phyloP scores from a whole-genome alignment of 2,329 filamentous ascomycete genomes.

The Diplocarpon rosae region DNA sequence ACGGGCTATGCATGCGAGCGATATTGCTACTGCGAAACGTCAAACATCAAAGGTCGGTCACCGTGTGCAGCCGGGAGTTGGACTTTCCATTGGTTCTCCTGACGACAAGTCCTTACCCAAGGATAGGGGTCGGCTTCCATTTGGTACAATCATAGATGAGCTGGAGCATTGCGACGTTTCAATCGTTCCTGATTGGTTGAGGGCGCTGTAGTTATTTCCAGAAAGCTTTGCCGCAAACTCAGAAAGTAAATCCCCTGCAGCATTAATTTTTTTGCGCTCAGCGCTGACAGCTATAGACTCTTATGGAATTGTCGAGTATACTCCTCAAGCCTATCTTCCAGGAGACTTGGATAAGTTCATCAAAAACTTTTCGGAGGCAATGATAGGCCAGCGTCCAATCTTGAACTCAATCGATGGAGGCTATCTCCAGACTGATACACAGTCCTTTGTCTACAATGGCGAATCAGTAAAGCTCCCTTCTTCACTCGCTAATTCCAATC shows the following conservation, averaged over 20 bases:
- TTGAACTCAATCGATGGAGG: slow-evolving; percentile 38
- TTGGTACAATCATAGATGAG: not conserved
- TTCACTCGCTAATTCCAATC: not conserved
- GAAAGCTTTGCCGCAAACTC: slow-evolving; percentile 6
- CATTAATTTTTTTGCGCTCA: too few relatives aligned
- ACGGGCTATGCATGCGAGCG: not conserved
- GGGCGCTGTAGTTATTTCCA: slow-evolving; percentile 27
- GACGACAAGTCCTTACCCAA: slow-evolving; percentile 27
- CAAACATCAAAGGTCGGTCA: slow-evolving; percentile 1
- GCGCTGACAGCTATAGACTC: too few relatives aligned
- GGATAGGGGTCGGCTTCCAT: slow-evolving; percentile 15
- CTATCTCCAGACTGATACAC: slow-evolving; percentile 31
- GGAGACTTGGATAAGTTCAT: slow-evolving; percentile 39
- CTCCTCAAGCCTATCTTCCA: slow-evolving; percentile 39
- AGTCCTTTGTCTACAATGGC: slow-evolving; percentile 31
- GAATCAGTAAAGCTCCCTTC: slow-evolving; percentile 30
- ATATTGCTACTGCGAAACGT: not conserved
- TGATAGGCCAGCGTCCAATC: slow-evolving; percentile 33
- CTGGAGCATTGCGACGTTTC: slow-evolving; percentile 16
- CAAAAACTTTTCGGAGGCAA: slow-evolving; percentile 32
- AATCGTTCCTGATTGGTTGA: slow-evolving; percentile 12
- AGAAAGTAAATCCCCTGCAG: not conserved
- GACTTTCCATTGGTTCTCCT: slow-evolving; percentile 31
- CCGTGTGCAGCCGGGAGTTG: slow-evolving; percentile 28
- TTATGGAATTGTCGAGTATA: slow-evolving; percentile 42